Percentiles rank a stretch among this genome's conserved stretches.
phyloP scores from a whole-genome alignment of 768 basidiomycete genomes.

The Lactarius hengduanensis region DNA sequence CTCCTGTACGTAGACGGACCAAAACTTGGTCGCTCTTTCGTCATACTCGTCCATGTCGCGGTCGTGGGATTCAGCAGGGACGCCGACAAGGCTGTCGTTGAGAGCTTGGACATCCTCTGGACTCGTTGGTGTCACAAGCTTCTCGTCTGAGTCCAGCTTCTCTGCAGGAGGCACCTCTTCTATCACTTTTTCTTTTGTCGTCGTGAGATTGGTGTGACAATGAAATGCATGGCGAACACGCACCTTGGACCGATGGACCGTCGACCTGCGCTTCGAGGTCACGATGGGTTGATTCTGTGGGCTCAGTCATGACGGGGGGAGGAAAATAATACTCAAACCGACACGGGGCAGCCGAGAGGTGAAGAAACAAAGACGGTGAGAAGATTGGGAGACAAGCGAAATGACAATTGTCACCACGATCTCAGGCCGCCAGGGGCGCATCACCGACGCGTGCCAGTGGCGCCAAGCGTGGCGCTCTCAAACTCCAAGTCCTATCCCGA shows the following conservation, averaged over 20 bases:
- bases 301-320: not conserved
- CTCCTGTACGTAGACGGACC: slow-evolving; percentile 40
- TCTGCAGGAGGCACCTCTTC: not conserved
- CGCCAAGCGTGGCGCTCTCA: too few species aligned
- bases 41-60: slow-evolving; percentile 30
- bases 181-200: not conserved
- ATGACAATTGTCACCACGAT: not conserved
- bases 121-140: not conserved
- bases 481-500: not conserved
- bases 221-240: not conserved
- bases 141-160: not conserved
- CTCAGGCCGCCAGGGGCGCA: not conserved
- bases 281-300: not conserved
- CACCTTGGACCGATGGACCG: not conserved
- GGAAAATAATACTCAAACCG: not conserved
- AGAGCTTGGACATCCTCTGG: not conserved
- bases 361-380: not conserved
- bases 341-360: not conserved
- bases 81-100: not conserved
- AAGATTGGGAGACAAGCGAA: not conserved
- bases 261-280: slow-evolving; percentile 1
- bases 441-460: not conserved
- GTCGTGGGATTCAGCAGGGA: not conserved
- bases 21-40: slow-evolving; percentile 40
- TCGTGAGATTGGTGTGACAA: not conserved